A percentile compares a stretch with the other conserved stretches of the same genome.
phyloP scores from a whole-genome alignment of 2,329 filamentous ascomycete species.

The Xylariales sp. region DNA sequence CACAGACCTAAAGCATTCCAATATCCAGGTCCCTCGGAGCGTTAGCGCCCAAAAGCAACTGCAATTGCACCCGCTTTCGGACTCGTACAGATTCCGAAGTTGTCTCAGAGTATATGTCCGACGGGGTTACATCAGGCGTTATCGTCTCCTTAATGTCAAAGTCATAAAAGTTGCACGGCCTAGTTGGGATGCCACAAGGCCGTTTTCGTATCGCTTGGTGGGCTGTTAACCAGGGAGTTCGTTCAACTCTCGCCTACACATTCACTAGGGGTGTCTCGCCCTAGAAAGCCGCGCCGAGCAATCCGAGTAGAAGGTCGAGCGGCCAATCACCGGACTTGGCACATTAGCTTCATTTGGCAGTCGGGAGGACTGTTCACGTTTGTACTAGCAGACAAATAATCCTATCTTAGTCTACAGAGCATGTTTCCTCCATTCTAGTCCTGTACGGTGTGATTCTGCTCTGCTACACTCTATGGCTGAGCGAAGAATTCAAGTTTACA shows the following conservation, averaged over 20 bases:
- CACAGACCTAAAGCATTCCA: not conserved
- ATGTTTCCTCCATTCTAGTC: not conserved
- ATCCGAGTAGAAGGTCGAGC: not conserved
- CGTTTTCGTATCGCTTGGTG: not conserved
- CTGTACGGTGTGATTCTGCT: not conserved
- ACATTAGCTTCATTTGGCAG: not conserved
- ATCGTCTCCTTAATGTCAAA: not conserved
- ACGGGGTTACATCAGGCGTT: not conserved
- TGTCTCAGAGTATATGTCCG: slow-evolving; percentile 1
- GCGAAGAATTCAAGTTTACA: not conserved
- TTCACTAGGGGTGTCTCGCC: not conserved
- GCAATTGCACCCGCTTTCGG: not conserved
- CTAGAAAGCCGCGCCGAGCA: not conserved
- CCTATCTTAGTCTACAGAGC: not conserved
- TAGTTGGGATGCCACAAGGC: not conserved
- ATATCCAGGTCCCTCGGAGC: not conserved
- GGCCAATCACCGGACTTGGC: not conserved
- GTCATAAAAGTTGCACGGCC: not conserved
- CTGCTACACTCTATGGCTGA: not conserved
- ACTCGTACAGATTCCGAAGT: not conserved
- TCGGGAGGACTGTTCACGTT: not conserved
- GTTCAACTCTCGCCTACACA: not conserved
- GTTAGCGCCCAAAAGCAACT: slow-evolving; percentile 15
- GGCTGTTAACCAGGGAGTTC: not conserved
- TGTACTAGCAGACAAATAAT: not conserved